Evolutionary conservation across 352 stramenopile species (phyloP).

Genomic region (Blastocystis sp.): DNA sequence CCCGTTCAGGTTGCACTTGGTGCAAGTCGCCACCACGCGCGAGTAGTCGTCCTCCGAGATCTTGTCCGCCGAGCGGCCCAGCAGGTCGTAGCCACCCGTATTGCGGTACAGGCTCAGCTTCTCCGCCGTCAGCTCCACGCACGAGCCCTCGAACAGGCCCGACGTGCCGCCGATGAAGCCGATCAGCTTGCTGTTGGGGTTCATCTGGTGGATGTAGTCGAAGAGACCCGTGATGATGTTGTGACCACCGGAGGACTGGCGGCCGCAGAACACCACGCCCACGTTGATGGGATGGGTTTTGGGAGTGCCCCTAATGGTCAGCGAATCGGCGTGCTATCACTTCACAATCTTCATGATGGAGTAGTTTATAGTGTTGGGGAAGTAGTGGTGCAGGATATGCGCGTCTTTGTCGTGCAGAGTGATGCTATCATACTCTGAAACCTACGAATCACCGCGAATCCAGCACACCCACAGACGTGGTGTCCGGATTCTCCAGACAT

Average conservation of each 20-base stretch:
- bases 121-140: conserved; percentile 67
- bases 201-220: conserved; percentile 69
- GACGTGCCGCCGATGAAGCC: conserved; percentile 69
- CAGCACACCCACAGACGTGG: not conserved
- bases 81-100: conserved; percentile 74
- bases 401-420: conserved; percentile 33
- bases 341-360: conserved; percentile 45
- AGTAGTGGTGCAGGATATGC: conserved; percentile 37
- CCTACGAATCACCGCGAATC: conserved; percentile 11
- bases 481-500: conserved; percentile 9
- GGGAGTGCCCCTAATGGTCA: conserved; percentile 20
- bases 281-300: conserved; percentile 59
- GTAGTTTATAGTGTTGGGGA: conserved; percentile 58
- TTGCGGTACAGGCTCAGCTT: conserved; percentile 71
- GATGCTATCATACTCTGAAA: conserved; percentile 11
- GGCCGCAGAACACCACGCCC: conserved; percentile 75
- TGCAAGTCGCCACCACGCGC: conserved; percentile 40
- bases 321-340: not conserved
- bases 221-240: conserved; percentile 74
- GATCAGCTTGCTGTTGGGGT: conserved; percentile 50
- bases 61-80: conserved; percentile 74
- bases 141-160: conserved; percentile 67
- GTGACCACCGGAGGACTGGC: conserved; percentile 74
- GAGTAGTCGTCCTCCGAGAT: conserved; percentile 71
- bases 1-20: conserved; percentile 73